These are phyloP conservation scores for Daedalea quercina DNA, from an alignment of 768 basidiomycete species.

Conservation along the genomic window DNA sequence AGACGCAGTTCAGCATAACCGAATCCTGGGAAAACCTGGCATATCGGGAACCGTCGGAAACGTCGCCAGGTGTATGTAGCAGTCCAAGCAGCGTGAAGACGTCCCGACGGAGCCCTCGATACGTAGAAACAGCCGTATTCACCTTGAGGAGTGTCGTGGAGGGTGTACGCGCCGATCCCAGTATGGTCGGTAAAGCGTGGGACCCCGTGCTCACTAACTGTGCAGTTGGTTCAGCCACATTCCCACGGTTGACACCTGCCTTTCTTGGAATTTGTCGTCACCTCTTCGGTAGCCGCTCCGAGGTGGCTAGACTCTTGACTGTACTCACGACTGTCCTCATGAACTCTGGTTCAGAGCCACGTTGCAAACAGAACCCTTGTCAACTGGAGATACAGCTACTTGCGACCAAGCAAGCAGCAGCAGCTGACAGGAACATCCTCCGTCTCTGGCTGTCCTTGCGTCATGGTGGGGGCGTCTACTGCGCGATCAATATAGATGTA, in stretches of 20 bases:
- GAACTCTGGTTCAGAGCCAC: not conserved
- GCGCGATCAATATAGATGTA: not conserved
- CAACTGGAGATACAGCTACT: not conserved
- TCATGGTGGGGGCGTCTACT: not conserved
- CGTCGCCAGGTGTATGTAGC: conserved; percentile 2
- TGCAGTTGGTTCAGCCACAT: conserved; percentile 37
- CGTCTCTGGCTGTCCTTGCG: not conserved
- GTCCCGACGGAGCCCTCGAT: not conserved
- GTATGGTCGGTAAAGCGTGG: conserved; percentile 19
- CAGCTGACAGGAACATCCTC: not conserved
- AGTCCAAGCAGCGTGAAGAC: conserved; percentile 8
- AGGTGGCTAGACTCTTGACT: not conserved
- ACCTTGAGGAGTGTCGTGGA: conserved; percentile 32
- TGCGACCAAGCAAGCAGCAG: not conserved
- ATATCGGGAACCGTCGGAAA: conserved; percentile 2
- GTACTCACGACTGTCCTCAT: not conserved
- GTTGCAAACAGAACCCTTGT: not conserved
- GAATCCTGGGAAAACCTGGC: not conserved
- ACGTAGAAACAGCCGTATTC: conserved; percentile 17
- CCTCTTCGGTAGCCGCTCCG: not conserved
- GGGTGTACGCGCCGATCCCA: conserved; percentile 21
- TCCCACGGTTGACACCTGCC: conserved; percentile 23
- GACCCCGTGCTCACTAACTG: conserved; percentile 27
- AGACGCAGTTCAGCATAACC: conserved; percentile 12
- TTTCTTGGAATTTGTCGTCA: not conserved